Percentiles rank a stretch among this genome's conserved stretches.
These are phyloP conservation scores for Arachis hypogaea DNA, from an alignment of 306 rosid species.

Conservation along the genomic window DNA sequence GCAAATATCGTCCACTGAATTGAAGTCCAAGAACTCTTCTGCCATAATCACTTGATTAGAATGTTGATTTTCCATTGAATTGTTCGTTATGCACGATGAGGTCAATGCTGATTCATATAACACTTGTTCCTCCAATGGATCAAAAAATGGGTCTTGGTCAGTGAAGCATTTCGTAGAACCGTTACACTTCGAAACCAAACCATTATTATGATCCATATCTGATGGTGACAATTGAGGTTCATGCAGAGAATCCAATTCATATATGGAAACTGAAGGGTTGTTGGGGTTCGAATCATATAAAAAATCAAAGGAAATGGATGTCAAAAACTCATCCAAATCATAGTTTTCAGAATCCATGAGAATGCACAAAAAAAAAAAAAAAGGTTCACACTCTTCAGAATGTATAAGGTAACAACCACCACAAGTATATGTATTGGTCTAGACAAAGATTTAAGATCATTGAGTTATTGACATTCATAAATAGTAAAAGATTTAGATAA, in stretches of 20 bases:
- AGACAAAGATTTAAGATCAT: slow-evolving; percentile 4
- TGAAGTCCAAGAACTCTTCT: slow-evolving; percentile 37
- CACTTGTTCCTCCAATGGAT: slow-evolving; percentile 20
- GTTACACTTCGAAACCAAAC: slow-evolving; percentile 36
- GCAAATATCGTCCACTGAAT: slow-evolving; percentile 49
- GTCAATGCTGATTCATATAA: slow-evolving; percentile 31
- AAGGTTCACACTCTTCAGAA: slow-evolving; percentile 45
- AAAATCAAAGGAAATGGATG: slow-evolving; percentile 49
- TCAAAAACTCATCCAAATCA: slow-evolving; percentile 52
- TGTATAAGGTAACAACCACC: not conserved
- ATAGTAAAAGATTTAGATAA: not conserved
- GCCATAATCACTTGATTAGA: slow-evolving; percentile 20
- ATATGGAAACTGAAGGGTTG: slow-evolving; percentile 27
- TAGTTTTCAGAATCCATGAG: slow-evolving; percentile 36
- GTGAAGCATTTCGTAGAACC: slow-evolving; percentile 32
- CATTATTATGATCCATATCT: not conserved
- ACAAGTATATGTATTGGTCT: not conserved
- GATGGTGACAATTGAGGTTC: not conserved
- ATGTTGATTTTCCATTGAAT: slow-evolving; percentile 28
- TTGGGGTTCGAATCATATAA: slow-evolving; percentile 35
- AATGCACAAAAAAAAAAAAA: slow-evolving; percentile 40
- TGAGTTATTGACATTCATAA: not conserved
- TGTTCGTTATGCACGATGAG: slow-evolving; percentile 26
- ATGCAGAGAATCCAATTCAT: slow-evolving; percentile 17
- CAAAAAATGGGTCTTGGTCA: slow-evolving; percentile 25